Base-by-base conservation (phyloP, 805 yeast species). In the Cyberlindnera mississippiensis region DNA sequence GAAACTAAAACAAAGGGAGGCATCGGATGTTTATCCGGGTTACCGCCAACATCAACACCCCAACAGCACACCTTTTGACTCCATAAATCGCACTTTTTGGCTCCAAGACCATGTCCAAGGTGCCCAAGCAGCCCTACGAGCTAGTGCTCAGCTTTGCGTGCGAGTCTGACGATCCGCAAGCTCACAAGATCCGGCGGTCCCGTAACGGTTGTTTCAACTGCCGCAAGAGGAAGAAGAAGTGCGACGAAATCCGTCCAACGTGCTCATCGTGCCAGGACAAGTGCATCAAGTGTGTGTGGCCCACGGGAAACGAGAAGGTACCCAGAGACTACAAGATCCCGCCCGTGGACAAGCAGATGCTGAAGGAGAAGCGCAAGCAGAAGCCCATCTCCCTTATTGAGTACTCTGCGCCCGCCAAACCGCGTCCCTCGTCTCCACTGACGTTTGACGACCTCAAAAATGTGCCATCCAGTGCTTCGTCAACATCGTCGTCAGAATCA, bases 201-300 rank as follows among this genome's bases (percentile, higher is more conserved):
- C 33, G 40, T 12, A 19, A 26, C 26, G 44, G 44, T 6, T 41
- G 44, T 15, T 41, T 41, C 35, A 41, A 41, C 40, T 41, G 85
- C 55, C 68, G 85, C 32, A 73, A 72, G 52, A 68, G 84, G 50
- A 79, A 79, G 65, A 71, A 80, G 67, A 79, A 78, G 66, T 79
- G 85, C 59, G 82, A 78, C 51, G 81, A 76, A 49, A 61, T 55
- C 14, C 67, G 60, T 38, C 72, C 73, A 8, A 50, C 55, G 44
- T 68, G 72, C 41, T 61, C 65, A 8, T 69, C 68, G 40, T 75
- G 80, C 49, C 42, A 53, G n/a, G 47, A 59, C 4, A 69, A 72
- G 46, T 43, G 51, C 13, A 39, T 54, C 51, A 54, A 28, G 46
- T 67, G 49, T 37, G 42, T 44, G 3, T 52, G 59, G 57, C 59